Evolutionary conservation across 2,329 filamentous ascomycete species (phyloP).

Genomic region (Sclerotinia glacialis): DNA sequence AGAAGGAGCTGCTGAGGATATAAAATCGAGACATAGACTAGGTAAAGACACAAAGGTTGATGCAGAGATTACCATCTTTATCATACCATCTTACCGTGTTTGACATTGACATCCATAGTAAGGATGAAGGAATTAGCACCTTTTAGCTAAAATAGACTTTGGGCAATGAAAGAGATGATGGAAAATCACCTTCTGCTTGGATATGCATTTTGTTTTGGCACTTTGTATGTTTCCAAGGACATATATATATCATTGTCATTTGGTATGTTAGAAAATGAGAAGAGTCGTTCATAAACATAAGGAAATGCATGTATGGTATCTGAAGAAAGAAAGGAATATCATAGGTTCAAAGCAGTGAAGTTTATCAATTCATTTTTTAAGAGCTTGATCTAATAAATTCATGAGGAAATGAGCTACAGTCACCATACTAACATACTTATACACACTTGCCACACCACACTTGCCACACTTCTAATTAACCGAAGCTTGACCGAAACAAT

Average conservation of each 20-base stretch:
- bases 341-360: not conserved
- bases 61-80: not conserved
- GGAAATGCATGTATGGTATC: not conserved
- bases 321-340: not conserved
- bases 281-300: not conserved
- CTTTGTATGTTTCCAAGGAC: not conserved
- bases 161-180: not conserved
- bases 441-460: too few species aligned
- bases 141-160: not conserved
- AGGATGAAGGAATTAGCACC: constrained; percentile 5
- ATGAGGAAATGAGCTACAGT: not conserved
- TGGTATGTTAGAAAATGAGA: not conserved
- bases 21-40: not conserved
- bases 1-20: constrained; percentile 5
- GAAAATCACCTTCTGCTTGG: not conserved
- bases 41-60: constrained; percentile 17
- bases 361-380: too few species aligned
- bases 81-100: constrained; percentile 9
- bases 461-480: not conserved
- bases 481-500: constrained; percentile 9
- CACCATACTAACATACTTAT: not conserved
- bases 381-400: too few species aligned
- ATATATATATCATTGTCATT: not conserved
- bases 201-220: not conserved
- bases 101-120: not conserved